phyloP scores from a whole-genome alignment of 2,329 filamentous ascomycete genomes.

The Scortechinia acanthostroma region DNA sequence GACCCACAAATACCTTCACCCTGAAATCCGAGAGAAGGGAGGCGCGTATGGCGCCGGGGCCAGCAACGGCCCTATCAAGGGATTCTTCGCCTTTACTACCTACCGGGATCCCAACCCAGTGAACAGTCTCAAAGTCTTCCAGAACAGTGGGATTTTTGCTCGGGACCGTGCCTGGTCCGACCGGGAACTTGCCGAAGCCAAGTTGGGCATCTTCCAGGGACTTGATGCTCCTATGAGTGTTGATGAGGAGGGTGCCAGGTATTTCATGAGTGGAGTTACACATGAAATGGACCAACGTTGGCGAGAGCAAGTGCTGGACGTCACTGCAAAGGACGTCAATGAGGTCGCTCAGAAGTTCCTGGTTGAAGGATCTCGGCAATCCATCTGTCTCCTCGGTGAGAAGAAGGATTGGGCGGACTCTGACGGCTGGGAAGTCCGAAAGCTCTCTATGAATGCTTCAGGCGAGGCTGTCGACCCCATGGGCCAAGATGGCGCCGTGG shows the following conservation, averaged over 20 bases:
- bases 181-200: slow-evolving; percentile 66
- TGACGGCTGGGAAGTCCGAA: neutral
- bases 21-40: slow-evolving; percentile 72
- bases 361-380: slow-evolving; percentile 27
- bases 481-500: neutral
- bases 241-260: slow-evolving; percentile 55
- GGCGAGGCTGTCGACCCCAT: neutral
- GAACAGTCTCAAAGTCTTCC: slow-evolving; percentile 61
- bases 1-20: slow-evolving; percentile 70
- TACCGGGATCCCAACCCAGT: slow-evolving; percentile 69
- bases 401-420: slow-evolving; percentile 50
- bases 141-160: slow-evolving; percentile 56
- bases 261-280: slow-evolving; percentile 61
- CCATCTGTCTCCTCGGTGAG: slow-evolving; percentile 48
- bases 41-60: slow-evolving; percentile 69
- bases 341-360: slow-evolving; percentile 58
- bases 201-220: slow-evolving; percentile 66
- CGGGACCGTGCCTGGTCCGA: slow-evolving; percentile 56
- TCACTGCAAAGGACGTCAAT: slow-evolving; percentile 53
- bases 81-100: slow-evolving; percentile 64
- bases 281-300: slow-evolving; percentile 62
- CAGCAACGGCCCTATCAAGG: slow-evolving; percentile 51
- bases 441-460: slow-evolving; percentile 1
- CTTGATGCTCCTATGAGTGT: slow-evolving; percentile 65
- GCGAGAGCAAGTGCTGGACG: slow-evolving; percentile 60